Conservation (phyloP, 352 stramenopile genomes). For the Phytophthora meadii region DNA sequence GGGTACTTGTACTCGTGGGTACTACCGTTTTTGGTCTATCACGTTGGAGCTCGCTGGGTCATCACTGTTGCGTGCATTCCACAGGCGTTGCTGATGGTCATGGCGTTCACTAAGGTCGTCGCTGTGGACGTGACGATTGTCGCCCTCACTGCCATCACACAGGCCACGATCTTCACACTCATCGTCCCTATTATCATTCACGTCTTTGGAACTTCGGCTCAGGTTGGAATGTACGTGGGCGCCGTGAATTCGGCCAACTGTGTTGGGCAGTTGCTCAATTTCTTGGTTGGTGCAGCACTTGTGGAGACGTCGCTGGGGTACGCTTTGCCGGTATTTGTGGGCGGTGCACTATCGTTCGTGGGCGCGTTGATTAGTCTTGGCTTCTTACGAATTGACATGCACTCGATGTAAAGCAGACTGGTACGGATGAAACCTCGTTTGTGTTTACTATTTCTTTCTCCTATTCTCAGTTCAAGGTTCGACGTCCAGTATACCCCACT, state of each 20-base stretch:
- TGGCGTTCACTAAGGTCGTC: constrained; percentile 57
- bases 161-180: constrained; percentile 69
- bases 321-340: constrained; percentile 68
- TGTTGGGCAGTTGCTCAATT: constrained; percentile 78
- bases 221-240: constrained; percentile 77
- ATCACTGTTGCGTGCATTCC: constrained; percentile 52
- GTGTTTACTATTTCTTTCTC: neutral
- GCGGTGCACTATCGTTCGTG: constrained; percentile 67
- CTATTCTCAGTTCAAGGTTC: constrained; percentile 29
- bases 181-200: constrained; percentile 78
- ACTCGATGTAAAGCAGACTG: constrained; percentile 60
- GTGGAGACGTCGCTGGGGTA: constrained; percentile 74
- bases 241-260: constrained; percentile 82
- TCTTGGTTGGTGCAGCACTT: constrained; percentile 57
- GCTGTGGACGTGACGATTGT: constrained; percentile 58
- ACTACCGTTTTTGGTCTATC: constrained; percentile 53
- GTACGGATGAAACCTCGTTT: constrained; percentile 7
- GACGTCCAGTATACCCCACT: constrained; percentile 55
- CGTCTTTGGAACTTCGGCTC: constrained; percentile 55
- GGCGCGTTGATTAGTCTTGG: constrained; percentile 64
- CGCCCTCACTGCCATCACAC: constrained; percentile 51
- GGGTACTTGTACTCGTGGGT: constrained; percentile 62
- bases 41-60: constrained; percentile 49
- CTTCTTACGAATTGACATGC: constrained; percentile 78
- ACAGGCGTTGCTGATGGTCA: constrained; percentile 57